A percentile compares a stretch with the other conserved stretches of the same genome.
These are phyloP conservation scores for Avena insularis DNA, from an alignment of 176 grass and related monocot genomes.

Conservation along the genomic window DNA sequence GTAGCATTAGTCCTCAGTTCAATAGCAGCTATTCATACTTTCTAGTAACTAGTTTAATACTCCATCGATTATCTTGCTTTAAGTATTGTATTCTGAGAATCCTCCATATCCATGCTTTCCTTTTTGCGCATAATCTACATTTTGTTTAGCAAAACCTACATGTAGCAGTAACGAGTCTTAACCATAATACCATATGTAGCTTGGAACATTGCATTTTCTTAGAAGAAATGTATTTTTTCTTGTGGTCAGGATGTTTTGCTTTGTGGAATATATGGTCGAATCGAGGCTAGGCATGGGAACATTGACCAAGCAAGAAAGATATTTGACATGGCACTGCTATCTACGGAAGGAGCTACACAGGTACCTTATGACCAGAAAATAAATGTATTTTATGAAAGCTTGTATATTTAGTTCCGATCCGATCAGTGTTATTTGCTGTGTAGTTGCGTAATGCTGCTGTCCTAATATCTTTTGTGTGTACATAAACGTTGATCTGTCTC, in stretches of 20 bases:
- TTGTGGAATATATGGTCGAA: slow-evolving; percentile 92
- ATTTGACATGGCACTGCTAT: slow-evolving; percentile 93
- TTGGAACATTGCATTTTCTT: background rate
- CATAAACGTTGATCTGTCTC: background rate
- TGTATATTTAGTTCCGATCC: slow-evolving; percentile 20
- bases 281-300: slow-evolving; percentile 78
- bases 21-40: slow-evolving; percentile 17
- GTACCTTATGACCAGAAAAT: slow-evolving; percentile 49
- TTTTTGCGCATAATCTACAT: background rate
- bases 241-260: slow-evolving; percentile 78
- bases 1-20: slow-evolving; percentile 11
- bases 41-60: background rate
- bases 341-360: slow-evolving; percentile 71
- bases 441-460: slow-evolving; percentile 33
- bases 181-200: slow-evolving; percentile 13
- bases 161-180: background rate
- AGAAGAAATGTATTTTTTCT: slow-evolving; percentile 12
- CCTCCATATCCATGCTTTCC: background rate
- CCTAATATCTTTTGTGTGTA: slow-evolving; percentile 8
- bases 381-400: slow-evolving; percentile 33
- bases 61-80: slow-evolving; percentile 8
- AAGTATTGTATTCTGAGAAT: background rate
- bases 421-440: slow-evolving; percentile 20
- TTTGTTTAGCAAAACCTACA: slow-evolving; percentile 5
- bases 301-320: slow-evolving; percentile 94